A percentile compares a stretch with the other conserved stretches of the same genome.
Evolutionary conservation across 1,284 basidiomycete species (phyloP).

Genomic region (Ganoderma lingzhi): DNA sequence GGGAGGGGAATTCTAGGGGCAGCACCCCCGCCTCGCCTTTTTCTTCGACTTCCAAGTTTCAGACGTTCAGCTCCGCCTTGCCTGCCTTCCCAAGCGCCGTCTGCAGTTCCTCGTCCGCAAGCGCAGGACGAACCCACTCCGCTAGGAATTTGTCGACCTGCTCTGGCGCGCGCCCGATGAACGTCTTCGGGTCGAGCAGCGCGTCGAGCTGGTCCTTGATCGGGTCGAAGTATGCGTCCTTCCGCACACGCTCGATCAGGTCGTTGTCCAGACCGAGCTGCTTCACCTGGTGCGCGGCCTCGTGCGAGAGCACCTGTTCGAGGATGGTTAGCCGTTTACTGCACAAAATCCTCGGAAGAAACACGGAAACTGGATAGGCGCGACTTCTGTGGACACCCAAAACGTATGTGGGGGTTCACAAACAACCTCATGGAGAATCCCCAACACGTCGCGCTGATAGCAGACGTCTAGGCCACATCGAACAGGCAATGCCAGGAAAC

Average conservation of each 20-base stretch:
- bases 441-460: not conserved
- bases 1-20: not conserved
- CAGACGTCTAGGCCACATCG: not conserved
- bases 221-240: constrained; percentile 68
- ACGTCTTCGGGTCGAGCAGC: constrained; percentile 84
- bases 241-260: constrained; percentile 87
- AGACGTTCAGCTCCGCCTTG: constrained; percentile 48
- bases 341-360: not conserved
- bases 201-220: constrained; percentile 73
- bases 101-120: constrained; percentile 72
- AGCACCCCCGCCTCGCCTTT: not conserved
- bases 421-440: not conserved
- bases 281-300: constrained; percentile 96
- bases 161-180: constrained; percentile 91
- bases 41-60: not conserved
- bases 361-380: not conserved
- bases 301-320: constrained; percentile 86
- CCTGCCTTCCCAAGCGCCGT: constrained; percentile 57
- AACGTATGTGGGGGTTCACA: not conserved
- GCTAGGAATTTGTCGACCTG: constrained; percentile 91
- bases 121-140: constrained; percentile 91
- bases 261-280: constrained; percentile 96
- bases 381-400: not conserved
- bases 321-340: not conserved
- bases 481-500: constrained; percentile 6